Evolutionary conservation across 164 flowering plant genomes (phyloP).

Genomic region (Malania oleifera): DNA sequence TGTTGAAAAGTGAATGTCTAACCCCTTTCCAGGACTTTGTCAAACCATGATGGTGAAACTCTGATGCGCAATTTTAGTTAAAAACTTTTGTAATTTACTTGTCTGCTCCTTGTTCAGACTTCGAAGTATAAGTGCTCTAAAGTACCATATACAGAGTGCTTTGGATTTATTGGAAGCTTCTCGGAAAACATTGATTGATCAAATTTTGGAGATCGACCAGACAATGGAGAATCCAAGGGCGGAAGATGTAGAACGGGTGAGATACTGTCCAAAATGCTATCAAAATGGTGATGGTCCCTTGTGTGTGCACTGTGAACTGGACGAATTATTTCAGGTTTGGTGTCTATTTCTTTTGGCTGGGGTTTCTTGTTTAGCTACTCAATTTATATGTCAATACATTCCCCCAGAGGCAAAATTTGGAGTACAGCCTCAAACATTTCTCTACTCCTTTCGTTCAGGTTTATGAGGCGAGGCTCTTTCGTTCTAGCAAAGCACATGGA

Average conservation of each 20-base stretch:
- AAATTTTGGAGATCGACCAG: constrained; percentile 64
- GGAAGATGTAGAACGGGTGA: constrained; percentile 70
- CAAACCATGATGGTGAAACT: too few relatives aligned
- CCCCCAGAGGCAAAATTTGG: neutral
- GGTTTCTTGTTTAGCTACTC: neutral
- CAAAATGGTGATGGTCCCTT: constrained; percentile 52
- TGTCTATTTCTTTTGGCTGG: neutral
- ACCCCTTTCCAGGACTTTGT: too few relatives aligned
- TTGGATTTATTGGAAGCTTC: constrained; percentile 67
- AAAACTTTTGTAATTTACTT: too few relatives aligned
- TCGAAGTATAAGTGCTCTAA: constrained; percentile 56
- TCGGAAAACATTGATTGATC: constrained; percentile 58
- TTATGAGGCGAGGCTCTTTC: constrained; percentile 85
- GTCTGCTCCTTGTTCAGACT: constrained; percentile 41
- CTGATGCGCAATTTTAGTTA: too few relatives aligned
- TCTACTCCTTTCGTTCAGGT: constrained; percentile 36
- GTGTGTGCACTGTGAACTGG: constrained; percentile 81
- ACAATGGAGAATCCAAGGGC: constrained; percentile 85
- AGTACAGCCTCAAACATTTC: neutral
- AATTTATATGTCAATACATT: constrained; percentile 2
- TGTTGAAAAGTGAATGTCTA: too few relatives aligned
- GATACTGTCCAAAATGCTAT: constrained; percentile 67
- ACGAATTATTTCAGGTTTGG: constrained; percentile 75
- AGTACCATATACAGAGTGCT: constrained; percentile 67
- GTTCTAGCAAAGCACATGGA: constrained; percentile 54